phyloP scores from a whole-genome alignment of 2,329 filamentous ascomycete genomes.

The Mariannaea elegans region DNA sequence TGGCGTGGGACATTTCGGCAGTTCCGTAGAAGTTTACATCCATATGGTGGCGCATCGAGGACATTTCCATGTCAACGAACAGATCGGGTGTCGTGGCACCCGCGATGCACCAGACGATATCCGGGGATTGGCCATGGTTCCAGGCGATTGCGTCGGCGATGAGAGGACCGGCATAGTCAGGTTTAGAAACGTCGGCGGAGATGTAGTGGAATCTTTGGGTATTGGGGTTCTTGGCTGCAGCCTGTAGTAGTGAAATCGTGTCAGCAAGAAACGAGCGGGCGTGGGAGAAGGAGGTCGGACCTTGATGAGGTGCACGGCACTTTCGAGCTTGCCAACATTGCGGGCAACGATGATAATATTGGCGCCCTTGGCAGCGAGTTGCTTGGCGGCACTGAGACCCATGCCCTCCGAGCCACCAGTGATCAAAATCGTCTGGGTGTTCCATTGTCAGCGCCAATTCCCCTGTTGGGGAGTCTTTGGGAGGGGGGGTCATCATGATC shows the following conservation, averaged over 20 bases:
- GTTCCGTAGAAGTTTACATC: constrained; percentile 91
- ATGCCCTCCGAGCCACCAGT: constrained; percentile 95
- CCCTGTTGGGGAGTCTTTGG: not conserved
- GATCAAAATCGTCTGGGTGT: constrained; percentile 75
- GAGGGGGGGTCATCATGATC: not conserved
- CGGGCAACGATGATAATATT: constrained; percentile 88
- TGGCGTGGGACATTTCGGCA: constrained; percentile 85
- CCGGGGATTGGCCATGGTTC: constrained; percentile 78
- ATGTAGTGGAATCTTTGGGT: constrained; percentile 85
- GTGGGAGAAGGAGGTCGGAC: constrained; percentile 50
- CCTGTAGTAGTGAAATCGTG: constrained; percentile 49
- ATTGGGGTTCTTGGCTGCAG: constrained; percentile 69
- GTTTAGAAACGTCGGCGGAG: constrained; percentile 79
- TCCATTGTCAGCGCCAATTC: constrained; percentile 8
- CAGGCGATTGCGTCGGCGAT: constrained; percentile 77
- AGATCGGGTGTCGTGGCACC: constrained; percentile 78
- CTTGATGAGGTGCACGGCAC: constrained; percentile 71
- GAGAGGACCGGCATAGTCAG: constrained; percentile 74
- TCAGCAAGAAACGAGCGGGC: constrained; percentile 1
- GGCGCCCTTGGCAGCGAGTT: constrained; percentile 84
- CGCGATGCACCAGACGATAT: constrained; percentile 92
- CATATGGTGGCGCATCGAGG: constrained; percentile 80
- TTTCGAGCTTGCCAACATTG: constrained; percentile 76
- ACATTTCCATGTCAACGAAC: constrained; percentile 77
- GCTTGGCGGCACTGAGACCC: constrained; percentile 78